A percentile compares a stretch with the other conserved stretches of the same genome.
Evolutionary conservation across 2,329 filamentous ascomycete species (phyloP).

Genomic region (Exophiala oligosperma): DNA sequence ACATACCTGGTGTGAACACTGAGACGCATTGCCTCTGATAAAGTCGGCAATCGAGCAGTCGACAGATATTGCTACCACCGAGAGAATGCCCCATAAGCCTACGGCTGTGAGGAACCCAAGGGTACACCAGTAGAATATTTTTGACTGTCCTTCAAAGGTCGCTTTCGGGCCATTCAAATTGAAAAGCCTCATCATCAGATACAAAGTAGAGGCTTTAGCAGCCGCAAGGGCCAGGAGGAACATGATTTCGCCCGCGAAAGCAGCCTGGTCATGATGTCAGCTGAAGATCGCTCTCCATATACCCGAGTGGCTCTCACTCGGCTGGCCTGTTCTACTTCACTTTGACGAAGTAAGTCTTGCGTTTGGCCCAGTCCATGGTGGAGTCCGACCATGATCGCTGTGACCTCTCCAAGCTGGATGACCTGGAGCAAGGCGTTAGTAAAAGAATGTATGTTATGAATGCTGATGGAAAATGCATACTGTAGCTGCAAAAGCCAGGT

Average conservation of each 20-base stretch:
- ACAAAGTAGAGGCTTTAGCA: conserved; percentile 32
- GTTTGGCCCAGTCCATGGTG: conserved; percentile 31
- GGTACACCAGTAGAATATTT: conserved; percentile 26
- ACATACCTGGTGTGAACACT: conserved; percentile 21
- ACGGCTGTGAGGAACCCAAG: conserved; percentile 17
- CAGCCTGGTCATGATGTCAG: conserved; percentile 1
- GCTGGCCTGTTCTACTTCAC: conserved; percentile 14
- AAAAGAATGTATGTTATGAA: neutral
- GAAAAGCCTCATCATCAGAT: conserved; percentile 33
- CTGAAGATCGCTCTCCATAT: no score
- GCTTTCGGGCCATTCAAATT: conserved; percentile 22
- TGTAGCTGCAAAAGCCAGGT: conserved; percentile 19
- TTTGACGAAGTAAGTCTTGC: conserved; percentile 15
- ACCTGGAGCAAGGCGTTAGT: conserved; percentile 14
- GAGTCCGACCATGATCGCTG: conserved; percentile 27
- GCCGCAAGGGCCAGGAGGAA: conserved; percentile 18
- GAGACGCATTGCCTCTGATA: conserved; percentile 9
- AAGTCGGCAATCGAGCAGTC: conserved; percentile 19
- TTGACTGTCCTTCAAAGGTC: conserved; percentile 15
- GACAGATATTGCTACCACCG: conserved; percentile 25
- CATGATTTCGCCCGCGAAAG: conserved; percentile 20
- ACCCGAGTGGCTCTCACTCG: conserved; percentile 7
- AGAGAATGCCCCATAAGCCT: conserved; percentile 26
- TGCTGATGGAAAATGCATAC: conserved; percentile 4
- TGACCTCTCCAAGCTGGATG: conserved; percentile 30